Percentiles rank a stretch among this genome's conserved stretches.
Evolutionary conservation across 129 eudicot genomes (phyloP).

Genomic region (Saussurea involucrata): DNA sequence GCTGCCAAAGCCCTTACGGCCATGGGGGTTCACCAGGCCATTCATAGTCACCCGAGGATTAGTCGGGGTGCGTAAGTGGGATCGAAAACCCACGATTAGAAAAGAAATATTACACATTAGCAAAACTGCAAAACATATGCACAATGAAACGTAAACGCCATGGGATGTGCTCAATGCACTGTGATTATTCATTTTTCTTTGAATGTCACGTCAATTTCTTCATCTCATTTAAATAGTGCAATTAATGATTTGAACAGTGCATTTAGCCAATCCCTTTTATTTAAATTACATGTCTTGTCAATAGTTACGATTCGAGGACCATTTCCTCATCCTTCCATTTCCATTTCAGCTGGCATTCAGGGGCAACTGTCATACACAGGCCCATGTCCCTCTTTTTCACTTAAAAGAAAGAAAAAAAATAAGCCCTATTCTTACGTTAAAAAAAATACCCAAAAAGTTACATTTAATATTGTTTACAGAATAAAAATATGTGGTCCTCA

Average conservation of each 20-base stretch:
- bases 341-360: slow-evolving; percentile 27
- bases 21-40: no score
- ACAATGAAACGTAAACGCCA: neutral
- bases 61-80: no score
- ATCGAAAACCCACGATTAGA: no score
- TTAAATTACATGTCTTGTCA: neutral
- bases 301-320: slow-evolving; percentile 26
- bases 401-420: neutral
- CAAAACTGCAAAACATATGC: neutral
- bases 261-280: neutral
- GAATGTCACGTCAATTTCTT: neutral
- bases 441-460: neutral
- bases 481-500: neutral
- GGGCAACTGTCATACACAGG: slow-evolving; percentile 23
- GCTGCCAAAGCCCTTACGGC: no score
- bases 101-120: no score
- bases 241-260: neutral
- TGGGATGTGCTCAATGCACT: neutral
- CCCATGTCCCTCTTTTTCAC: slow-evolving; percentile 7
- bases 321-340: slow-evolving; percentile 10
- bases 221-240: neutral
- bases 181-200: neutral
- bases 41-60: no score
- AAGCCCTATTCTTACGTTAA: neutral
- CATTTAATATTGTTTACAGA: neutral